Conservation (phyloP, 331 rosid genomes). For the Ulmus americana region DNA sequence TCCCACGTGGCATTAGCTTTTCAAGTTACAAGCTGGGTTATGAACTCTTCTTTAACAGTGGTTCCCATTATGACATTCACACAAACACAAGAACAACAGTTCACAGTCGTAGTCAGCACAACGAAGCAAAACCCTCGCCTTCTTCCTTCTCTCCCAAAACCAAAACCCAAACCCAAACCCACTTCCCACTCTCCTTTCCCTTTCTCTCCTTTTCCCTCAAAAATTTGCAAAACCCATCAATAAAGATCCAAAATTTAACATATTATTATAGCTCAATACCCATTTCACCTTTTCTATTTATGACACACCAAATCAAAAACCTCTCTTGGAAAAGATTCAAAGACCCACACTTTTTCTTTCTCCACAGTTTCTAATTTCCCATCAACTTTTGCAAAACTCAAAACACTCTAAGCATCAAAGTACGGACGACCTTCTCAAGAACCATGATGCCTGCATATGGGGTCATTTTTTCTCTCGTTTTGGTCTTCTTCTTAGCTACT, state of each 20-base stretch:
- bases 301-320: slow-evolving; percentile 30
- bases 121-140: not conserved
- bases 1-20: slow-evolving; percentile 17
- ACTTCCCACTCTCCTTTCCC: too few relatives aligned
- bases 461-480: slow-evolving; percentile 51
- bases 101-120: not conserved
- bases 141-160: not conserved
- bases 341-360: slow-evolving; percentile 13
- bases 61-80: slow-evolving; percentile 21
- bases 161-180: not conserved
- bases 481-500: slow-evolving; percentile 43
- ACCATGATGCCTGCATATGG: slow-evolving; percentile 48
- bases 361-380: slow-evolving; percentile 24
- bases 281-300: slow-evolving; percentile 20
- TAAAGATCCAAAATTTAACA: not conserved
- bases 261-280: not conserved
- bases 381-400: slow-evolving; percentile 19
- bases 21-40: slow-evolving; percentile 8
- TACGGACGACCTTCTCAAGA: slow-evolving; percentile 25
- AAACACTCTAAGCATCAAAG: slow-evolving; percentile 25
- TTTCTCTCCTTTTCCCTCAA: not conserved
- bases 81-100: not conserved
- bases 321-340: slow-evolving; percentile 19
- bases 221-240: slow-evolving; percentile 13
- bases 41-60: slow-evolving; percentile 4